Conservation (phyloP, 2,329 filamentous ascomycete species). For the Paracoccidioides lutzii region DNA sequence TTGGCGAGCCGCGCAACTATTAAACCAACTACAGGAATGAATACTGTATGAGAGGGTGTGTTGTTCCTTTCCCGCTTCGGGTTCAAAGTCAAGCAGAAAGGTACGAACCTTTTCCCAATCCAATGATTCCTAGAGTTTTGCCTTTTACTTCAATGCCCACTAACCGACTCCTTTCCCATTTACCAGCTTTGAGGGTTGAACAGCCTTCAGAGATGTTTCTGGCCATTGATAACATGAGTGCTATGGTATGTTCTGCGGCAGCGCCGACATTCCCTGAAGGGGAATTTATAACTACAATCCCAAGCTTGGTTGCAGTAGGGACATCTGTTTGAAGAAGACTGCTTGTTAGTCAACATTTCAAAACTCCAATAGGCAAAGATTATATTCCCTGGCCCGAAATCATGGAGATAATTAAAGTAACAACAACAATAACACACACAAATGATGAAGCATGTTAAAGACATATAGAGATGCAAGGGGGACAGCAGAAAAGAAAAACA, state of each 20-base stretch:
- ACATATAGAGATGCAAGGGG: not conserved
- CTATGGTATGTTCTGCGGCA: constrained; percentile 66
- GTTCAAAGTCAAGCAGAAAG: not conserved
- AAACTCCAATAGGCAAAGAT: too few relatives aligned
- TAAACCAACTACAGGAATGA: constrained; percentile 45
- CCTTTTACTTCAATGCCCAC: constrained; percentile 67
- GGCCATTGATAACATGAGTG: constrained; percentile 59
- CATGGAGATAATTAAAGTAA: not conserved
- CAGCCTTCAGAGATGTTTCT: constrained; percentile 61
- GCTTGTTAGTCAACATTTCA: too few relatives aligned
- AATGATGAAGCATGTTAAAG: not conserved
- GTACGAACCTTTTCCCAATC: constrained; percentile 56
- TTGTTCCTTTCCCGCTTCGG: not conserved
- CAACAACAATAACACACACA: not conserved
- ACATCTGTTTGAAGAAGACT: constrained; percentile 38
- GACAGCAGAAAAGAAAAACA: not conserved
- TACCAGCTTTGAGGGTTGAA: constrained; percentile 54
- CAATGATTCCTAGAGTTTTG: constrained; percentile 64
- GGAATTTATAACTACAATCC: constrained; percentile 69
- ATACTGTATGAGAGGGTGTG: not conserved
- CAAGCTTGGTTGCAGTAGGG: constrained; percentile 54
- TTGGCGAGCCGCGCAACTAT: constrained; percentile 68
- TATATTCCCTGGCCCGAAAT: not conserved
- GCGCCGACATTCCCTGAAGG: constrained; percentile 70
- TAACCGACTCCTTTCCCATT: constrained; percentile 62